Evolutionary conservation across 257 asterid species (phyloP).

Genomic region (Coffea canephora): DNA sequence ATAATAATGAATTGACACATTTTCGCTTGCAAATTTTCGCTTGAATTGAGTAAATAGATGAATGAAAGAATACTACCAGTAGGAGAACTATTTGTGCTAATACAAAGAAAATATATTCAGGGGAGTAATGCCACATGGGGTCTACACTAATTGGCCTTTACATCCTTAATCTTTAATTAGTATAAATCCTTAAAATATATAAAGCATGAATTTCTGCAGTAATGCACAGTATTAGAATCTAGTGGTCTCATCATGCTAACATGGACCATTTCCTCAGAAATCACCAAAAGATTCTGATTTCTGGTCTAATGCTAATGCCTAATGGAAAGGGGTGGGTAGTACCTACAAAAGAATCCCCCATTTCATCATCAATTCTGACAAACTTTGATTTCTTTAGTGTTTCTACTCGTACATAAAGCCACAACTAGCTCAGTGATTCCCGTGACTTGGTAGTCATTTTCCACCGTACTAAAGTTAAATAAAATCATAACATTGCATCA

Average conservation of each 20-base stretch:
- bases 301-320: slow-evolving; percentile 4
- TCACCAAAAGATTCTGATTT: slow-evolving; percentile 33
- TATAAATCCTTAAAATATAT: too few species aligned
- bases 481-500: slow-evolving; percentile 21
- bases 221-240: neutral
- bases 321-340: slow-evolving; percentile 31
- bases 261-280: neutral
- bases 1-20: too few species aligned
- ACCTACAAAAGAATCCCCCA: slow-evolving; percentile 26
- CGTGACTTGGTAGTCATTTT: slow-evolving; percentile 37
- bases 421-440: slow-evolving; percentile 39
- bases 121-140: too few species aligned
- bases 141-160: too few species aligned
- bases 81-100: too few species aligned
- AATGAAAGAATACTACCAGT: too few species aligned
- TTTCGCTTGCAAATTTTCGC: too few species aligned
- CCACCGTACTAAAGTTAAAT: slow-evolving; percentile 15
- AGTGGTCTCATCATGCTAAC: too few species aligned
- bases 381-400: slow-evolving; percentile 28
- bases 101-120: too few species aligned
- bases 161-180: too few species aligned
- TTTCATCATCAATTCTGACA: slow-evolving; percentile 46
- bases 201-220: neutral
- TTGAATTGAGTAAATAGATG: too few species aligned
- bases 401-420: slow-evolving; percentile 26